Evolutionary conservation across 768 basidiomycete genomes (phyloP).

Genomic region (Russula foetens): DNA sequence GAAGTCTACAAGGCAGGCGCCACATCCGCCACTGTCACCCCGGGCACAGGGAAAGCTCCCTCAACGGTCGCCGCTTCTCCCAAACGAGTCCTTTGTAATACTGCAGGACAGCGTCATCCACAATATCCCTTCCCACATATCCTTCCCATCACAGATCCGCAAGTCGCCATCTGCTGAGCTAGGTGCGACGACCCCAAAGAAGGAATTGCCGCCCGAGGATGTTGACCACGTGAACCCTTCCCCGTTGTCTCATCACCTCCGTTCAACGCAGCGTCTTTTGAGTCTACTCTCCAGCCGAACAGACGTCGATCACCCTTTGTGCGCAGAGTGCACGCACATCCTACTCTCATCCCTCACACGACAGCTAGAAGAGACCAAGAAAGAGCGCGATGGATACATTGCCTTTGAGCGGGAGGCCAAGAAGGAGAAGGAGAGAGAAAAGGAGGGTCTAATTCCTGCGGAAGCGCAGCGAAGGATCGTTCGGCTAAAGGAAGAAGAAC

Average conservation of each 20-base stretch:
- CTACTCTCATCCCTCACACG: constrained; percentile 66
- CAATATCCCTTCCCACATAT: constrained; percentile 51
- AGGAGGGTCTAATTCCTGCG: constrained; percentile 49
- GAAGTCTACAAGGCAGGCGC: constrained; percentile 44
- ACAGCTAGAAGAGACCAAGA: constrained; percentile 84
- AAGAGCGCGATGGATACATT: constrained; percentile 87
- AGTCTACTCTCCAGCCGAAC: constrained; percentile 69
- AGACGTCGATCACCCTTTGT: constrained; percentile 88
- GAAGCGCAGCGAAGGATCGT: constrained; percentile 69
- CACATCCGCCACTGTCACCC: constrained; percentile 36
- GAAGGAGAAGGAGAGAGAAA: constrained; percentile 71
- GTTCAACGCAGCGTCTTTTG: constrained; percentile 66
- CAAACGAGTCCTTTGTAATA: constrained; percentile 87
- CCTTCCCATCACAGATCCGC: constrained; percentile 37
- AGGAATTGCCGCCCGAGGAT: constrained; percentile 36
- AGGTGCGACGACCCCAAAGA: constrained; percentile 25
- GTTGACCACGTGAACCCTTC: constrained; percentile 55
- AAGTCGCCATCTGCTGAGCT: constrained; percentile 35
- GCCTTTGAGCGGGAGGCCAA: constrained; percentile 85
- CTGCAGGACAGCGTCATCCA: constrained; percentile 76
- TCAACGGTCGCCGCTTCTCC: constrained; percentile 44
- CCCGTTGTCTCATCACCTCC: constrained; percentile 69
- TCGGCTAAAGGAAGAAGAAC: constrained; percentile 61
- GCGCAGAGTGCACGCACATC: constrained; percentile 87
- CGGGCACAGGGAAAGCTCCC: constrained; percentile 55